phyloP scores from a whole-genome alignment of 2,329 filamentous ascomycete genomes.

The Pyrenochaeta sp. region DNA sequence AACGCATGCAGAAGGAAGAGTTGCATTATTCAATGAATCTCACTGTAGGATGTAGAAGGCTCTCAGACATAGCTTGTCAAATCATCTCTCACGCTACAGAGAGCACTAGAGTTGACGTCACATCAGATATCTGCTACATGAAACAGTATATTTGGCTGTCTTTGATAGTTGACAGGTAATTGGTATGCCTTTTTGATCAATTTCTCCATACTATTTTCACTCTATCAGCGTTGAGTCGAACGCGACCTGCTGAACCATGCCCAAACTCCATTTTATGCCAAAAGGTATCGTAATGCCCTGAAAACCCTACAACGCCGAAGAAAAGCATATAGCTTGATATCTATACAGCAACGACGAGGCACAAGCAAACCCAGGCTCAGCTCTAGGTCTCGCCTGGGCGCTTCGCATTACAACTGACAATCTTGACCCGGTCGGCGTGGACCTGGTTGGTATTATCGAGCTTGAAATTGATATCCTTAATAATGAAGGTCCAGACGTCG shows the following conservation, averaged over 20 bases:
- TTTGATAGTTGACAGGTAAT: not conserved
- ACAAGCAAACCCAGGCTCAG: conserved; percentile 12
- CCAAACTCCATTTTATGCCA: conserved; percentile 29
- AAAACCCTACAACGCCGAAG: conserved; percentile 24
- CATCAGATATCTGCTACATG: not conserved
- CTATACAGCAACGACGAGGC: conserved; percentile 6
- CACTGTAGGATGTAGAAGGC: too few relatives aligned
- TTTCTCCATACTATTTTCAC: conserved; percentile 4
- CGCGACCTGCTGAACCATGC: not conserved
- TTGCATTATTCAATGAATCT: too few relatives aligned
- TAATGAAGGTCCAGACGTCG: conserved; percentile 99
- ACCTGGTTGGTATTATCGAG: conserved; percentile 83
- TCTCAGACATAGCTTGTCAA: too few relatives aligned
- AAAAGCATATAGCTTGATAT: not conserved
- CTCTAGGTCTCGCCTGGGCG: conserved; percentile 66
- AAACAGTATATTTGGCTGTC: not conserved
- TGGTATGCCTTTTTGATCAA: not conserved
- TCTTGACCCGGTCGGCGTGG: conserved; percentile 92
- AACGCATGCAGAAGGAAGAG: not conserved
- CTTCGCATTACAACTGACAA: conserved; percentile 97
- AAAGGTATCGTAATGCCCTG: conserved; percentile 24
- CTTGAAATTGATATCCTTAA: conserved; percentile 99
- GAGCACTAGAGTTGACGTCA: not conserved
- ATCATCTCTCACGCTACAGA: not conserved
- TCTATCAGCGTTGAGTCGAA: conserved; percentile 3